These are phyloP conservation scores for Candida alai DNA, from an alignment of 805 yeast species.

Conservation along the genomic window DNA sequence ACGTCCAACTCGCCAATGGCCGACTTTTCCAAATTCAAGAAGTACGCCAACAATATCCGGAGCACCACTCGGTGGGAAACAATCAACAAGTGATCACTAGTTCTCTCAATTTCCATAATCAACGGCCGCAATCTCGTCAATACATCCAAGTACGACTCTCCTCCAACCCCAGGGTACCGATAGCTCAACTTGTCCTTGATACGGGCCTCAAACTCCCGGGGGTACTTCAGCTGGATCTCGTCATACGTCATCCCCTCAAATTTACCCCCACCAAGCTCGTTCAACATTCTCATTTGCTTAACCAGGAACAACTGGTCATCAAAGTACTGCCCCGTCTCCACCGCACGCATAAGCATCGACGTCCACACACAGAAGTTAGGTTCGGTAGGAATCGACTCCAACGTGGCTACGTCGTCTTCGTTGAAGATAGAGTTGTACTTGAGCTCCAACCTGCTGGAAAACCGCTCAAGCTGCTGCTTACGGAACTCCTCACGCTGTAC, in stretches of 20 bases:
- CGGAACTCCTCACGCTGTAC: slow-evolving; percentile 69
- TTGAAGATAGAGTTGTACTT: slow-evolving; percentile 32
- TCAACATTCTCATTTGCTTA: slow-evolving; percentile 88
- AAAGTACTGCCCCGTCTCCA: slow-evolving; percentile 74
- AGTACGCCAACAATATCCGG: slow-evolving; percentile 82
- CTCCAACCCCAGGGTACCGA: slow-evolving; percentile 96
- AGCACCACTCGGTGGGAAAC: slow-evolving; percentile 91
- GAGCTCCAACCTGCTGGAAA: slow-evolving; percentile 43
- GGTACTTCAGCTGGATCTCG: slow-evolving; percentile 69
- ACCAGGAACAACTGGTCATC: slow-evolving; percentile 70
- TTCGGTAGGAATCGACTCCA: slow-evolving; percentile 43
- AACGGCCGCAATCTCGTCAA: slow-evolving; percentile 85
- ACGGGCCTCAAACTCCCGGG: slow-evolving; percentile 77
- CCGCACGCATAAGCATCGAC: slow-evolving; percentile 74
- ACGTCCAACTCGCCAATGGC: slow-evolving; percentile 87
- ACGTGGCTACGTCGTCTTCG: slow-evolving; percentile 16
- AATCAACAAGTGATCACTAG: slow-evolving; percentile 78
- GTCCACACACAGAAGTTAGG: slow-evolving; percentile 90
- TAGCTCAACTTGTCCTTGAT: slow-evolving; percentile 74
- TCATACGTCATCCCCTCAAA: slow-evolving; percentile 92
- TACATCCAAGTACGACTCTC: slow-evolving; percentile 93
- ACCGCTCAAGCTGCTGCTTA: slow-evolving; percentile 52
- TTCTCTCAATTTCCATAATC: slow-evolving; percentile 88
- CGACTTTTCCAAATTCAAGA: slow-evolving; percentile 74
- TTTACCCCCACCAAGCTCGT: slow-evolving; percentile 90